Evolutionary conservation across 192 early-diverging fungal species (phyloP).

Genomic region (Entomortierella lignicola): DNA sequence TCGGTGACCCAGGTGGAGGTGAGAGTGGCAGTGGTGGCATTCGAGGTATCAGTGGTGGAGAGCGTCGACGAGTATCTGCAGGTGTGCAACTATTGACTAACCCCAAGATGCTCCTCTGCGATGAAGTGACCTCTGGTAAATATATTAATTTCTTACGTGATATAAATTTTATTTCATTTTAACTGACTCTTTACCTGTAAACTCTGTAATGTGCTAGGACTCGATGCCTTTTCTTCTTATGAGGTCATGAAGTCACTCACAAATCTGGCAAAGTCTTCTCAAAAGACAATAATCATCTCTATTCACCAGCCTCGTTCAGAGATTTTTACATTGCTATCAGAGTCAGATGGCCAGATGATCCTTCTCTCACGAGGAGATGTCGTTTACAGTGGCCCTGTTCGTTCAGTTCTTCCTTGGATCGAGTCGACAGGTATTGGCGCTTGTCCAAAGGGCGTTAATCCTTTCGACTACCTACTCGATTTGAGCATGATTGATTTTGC

Average conservation of each 20-base stretch:
- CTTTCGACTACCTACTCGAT: slow-evolving; percentile 49
- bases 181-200: background rate
- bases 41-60: slow-evolving; percentile 81
- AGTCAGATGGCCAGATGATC: slow-evolving; percentile 51
- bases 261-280: slow-evolving; percentile 38
- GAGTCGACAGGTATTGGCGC: slow-evolving; percentile 29
- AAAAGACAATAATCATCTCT: slow-evolving; percentile 82
- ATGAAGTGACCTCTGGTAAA: slow-evolving; percentile 79
- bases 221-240: slow-evolving; percentile 49
- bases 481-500: slow-evolving; percentile 52
- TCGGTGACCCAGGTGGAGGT: slow-evolving; percentile 65
- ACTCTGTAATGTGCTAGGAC: slow-evolving; percentile 15
- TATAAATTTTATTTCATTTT: background rate
- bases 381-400: slow-evolving; percentile 45
- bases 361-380: slow-evolving; percentile 46
- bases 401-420: slow-evolving; percentile 44
- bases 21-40: slow-evolving; percentile 54
- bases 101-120: slow-evolving; percentile 74
- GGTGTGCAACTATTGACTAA: slow-evolving; percentile 78
- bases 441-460: slow-evolving; percentile 44
- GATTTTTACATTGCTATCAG: slow-evolving; percentile 77
- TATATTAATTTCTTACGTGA: background rate
- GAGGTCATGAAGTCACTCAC: slow-evolving; percentile 54
- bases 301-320: slow-evolving; percentile 92
- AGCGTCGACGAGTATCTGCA: slow-evolving; percentile 78